Evolutionary conservation across 306 rosid species (phyloP).

Genomic region (Cucurbita ficifolia): DNA sequence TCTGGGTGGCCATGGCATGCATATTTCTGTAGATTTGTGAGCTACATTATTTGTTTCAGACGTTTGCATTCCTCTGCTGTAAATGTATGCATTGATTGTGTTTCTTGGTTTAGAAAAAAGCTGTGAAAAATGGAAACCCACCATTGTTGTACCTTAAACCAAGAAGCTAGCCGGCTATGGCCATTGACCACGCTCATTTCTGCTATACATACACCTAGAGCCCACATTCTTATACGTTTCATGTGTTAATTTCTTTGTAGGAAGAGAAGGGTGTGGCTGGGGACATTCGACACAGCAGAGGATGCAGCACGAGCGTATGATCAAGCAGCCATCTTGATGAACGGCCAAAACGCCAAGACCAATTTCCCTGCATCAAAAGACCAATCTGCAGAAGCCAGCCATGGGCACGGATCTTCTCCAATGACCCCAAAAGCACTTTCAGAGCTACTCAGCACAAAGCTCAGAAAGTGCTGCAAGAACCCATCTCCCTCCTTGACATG

Average conservation of each 20-base stretch:
- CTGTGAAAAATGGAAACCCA: neutral
- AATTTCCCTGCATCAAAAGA: slow-evolving; percentile 41
- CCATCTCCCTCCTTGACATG: slow-evolving; percentile 94
- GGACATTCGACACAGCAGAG: slow-evolving; percentile 96
- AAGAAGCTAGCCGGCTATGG: neutral
- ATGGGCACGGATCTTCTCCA: slow-evolving; percentile 2
- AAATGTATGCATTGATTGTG: neutral
- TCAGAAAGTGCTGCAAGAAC: slow-evolving; percentile 65
- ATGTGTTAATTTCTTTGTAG: slow-evolving; percentile 14
- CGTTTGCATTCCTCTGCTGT: neutral
- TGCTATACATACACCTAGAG: neutral
- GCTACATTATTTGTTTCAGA: neutral
- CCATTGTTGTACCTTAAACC: neutral
- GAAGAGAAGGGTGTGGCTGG: slow-evolving; percentile 96
- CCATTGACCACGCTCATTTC: neutral
- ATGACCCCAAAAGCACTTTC: slow-evolving; percentile 49
- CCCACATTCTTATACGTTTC: neutral
- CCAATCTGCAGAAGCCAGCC: slow-evolving; percentile 9
- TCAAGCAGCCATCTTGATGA: slow-evolving; percentile 91
- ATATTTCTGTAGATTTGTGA: neutral
- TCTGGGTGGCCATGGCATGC: neutral
- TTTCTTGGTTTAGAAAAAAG: neutral
- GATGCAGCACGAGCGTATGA: slow-evolving; percentile 97
- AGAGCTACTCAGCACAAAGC: slow-evolving; percentile 76
- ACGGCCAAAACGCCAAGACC: slow-evolving; percentile 88